Evolutionary conservation across 371 early-diverging fungal species (phyloP), one percentile per base, ranked within the genome.

Genomic region (Mortierella sp.): DNA sequence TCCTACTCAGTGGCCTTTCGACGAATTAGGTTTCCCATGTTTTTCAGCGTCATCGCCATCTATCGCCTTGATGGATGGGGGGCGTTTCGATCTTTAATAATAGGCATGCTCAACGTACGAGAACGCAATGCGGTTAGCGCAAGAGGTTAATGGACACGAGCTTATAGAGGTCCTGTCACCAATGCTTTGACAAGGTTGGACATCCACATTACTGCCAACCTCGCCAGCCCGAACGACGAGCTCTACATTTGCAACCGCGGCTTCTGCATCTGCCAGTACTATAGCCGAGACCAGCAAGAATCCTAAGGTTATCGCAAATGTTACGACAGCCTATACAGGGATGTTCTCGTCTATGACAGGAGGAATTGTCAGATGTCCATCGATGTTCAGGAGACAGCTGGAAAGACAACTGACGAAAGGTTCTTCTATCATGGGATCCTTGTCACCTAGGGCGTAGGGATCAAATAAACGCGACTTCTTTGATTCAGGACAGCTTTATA

Each of bases 341-440:
- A 55, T 55, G 55, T 55, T 55, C 32, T 55, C 55, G 28, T 32
- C 55, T 22, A 28, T 55, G 55, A 55, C 32, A 11, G 55, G 28
- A 55, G 28, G 55, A 7, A 55, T 16, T 13, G 28, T 55, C 55
- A 32, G 55, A 28, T 55, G 32, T 1, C 28, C 55, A 13, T 28
- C 55, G 8, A 28, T 55, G 55, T 32, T 28, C 32, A 55, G 28
- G 28, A 55, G 28, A 32, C 55, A 55, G 16, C 10, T 55, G 22
- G 7, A 55, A 55, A 55, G 32, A 19, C 55, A 28, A 4, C 4
- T 55, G 13, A 0, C 13, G 24, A 55, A 32, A 13, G 55, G 7
- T 13, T 55, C 28, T 4, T 13, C 55, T 55, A 55, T 32, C 28
- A 55, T 55, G 3, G 55, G 28, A 15, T 55, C 32, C 32, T 6